phyloP scores from a whole-genome alignment of 2,329 filamentous ascomycete genomes.

The Ascochyta lentis region DNA sequence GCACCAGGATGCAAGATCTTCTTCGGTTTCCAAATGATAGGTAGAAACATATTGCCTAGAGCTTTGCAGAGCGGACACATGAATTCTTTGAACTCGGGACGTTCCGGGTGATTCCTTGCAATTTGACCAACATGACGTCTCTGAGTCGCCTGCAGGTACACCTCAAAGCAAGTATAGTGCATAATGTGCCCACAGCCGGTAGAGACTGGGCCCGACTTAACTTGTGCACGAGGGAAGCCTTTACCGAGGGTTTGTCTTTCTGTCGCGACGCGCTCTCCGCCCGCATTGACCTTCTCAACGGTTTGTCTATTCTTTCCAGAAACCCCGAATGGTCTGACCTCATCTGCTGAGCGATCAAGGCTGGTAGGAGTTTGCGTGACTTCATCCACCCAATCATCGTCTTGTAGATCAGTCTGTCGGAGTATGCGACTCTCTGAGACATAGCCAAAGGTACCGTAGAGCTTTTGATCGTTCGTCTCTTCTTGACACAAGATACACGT shows the following conservation, averaged over 20 bases:
- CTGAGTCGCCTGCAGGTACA: conserved; percentile 83
- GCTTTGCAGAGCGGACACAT: conserved; percentile 97
- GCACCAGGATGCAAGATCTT: conserved; percentile 81
- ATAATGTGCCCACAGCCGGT: conserved; percentile 97
- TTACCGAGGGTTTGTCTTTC: conserved; percentile 87
- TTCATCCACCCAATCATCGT: conserved; percentile 84
- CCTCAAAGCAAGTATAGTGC: conserved; percentile 95
- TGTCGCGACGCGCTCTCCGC: conserved; percentile 72
- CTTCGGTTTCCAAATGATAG: conserved; percentile 93
- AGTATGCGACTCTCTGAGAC: conserved; percentile 86
- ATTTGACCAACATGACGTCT: conserved; percentile 91
- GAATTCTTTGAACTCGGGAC: conserved; percentile 81
- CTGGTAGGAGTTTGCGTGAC: conserved; percentile 78
- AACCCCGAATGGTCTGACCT: conserved; percentile 86
- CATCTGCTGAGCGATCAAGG: conserved; percentile 84
- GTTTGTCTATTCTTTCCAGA: conserved; percentile 82
- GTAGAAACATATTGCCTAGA: conserved; percentile 90
- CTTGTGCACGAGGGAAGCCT: conserved; percentile 77
- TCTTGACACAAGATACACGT: conserved; percentile 98
- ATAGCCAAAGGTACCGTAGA: conserved; percentile 93
- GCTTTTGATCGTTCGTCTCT: conserved; percentile 83
- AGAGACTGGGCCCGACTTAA: conserved; percentile 77
- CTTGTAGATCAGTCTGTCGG: conserved; percentile 82
- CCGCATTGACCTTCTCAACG: conserved; percentile 76
- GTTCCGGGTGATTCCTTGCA: conserved; percentile 90